phyloP scores from a whole-genome alignment of 208 protist species.

The Trypanosoma boissoni region DNA sequence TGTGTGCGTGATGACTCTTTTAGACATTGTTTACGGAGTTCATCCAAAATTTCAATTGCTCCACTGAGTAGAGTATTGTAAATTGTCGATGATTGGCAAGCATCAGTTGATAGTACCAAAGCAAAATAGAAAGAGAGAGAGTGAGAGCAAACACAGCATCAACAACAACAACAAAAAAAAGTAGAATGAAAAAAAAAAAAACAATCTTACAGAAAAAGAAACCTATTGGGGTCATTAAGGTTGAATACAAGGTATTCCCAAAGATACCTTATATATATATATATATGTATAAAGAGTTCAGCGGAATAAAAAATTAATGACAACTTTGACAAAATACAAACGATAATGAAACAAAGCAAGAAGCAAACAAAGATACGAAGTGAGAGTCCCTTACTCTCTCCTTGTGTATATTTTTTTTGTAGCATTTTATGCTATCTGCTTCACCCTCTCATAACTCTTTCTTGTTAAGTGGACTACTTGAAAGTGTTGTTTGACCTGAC shows the following conservation, averaged over 20 bases:
- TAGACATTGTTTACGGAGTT: slow-evolving; percentile 6
- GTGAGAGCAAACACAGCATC: background rate
- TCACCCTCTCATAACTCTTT: no score
- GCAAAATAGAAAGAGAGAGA: slow-evolving; percentile 8
- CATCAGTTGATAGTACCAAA: no score
- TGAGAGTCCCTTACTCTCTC: no score
- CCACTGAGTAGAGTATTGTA: no score
- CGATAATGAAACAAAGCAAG: background rate
- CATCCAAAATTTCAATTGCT: slow-evolving; percentile 15
- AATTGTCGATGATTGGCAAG: no score
- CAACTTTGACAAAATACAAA: background rate
- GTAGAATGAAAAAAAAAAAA: slow-evolving; percentile 4
- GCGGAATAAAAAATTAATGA: background rate
- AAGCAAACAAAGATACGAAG: background rate
- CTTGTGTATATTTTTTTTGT: no score
- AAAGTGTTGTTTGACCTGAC: no score
- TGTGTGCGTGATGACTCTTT: slow-evolving; percentile 36
- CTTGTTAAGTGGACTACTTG: no score
- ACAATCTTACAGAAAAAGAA: background rate
- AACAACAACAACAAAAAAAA: background rate
- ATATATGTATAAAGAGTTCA: background rate
- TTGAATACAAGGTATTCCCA: slow-evolving; percentile 9
- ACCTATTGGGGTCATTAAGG: background rate
- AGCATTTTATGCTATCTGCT: no score
- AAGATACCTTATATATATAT: slow-evolving; percentile 6